Evolutionary conservation across 768 basidiomycete genomes (phyloP), one percentile per base, ranked within the genome.

Genomic region (Fibroporia radiculosa): DNA sequence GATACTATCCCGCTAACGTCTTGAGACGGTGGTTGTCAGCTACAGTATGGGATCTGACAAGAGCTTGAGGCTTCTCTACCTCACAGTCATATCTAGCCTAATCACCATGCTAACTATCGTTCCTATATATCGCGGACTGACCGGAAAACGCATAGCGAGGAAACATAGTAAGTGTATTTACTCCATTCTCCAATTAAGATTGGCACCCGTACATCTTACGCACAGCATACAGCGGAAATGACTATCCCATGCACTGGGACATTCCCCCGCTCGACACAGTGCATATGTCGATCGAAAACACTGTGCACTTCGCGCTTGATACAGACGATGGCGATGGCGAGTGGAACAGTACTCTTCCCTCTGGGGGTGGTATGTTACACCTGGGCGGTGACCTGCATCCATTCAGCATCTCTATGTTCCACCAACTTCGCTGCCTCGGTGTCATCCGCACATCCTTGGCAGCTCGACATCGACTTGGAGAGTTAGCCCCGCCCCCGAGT

Each of bases 381-480:
- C 33, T 68, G 28, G 32, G 32, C 7, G 20, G 36, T 8, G 19
- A 27, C 20, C 25, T n/a, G 23, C 40, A 48, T 46, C 50, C 59
- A 18, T 63, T 67, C 55, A 70, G 66, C 1, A 57, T 68, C 6
- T 53, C 64, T 0, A 48, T 71, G 36, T 66, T 71, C 50, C 69
- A 71, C 48, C 68, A 68, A 49, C 56, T 69, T 6, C 62, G 63
- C 28, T 69, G 69, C 43, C 55, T 71, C 19, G 59, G 59, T 31
- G 63, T 69, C 45, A 51, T 69, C 33, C 64, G 62, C 8, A 47
- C 51, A 4, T 49, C 56, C 12, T 49, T 62, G 28, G 45, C 54
- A 22, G 42, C 47, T 34, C 3, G 39, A 47, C 31, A 44, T 26
- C 26, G n/a, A n/a, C n/a, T n/a, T n/a, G n/a, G n/a, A n/a, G n/a